Percentiles rank a stretch among this genome's conserved stretches.
These are phyloP conservation scores for Aspergillus campestris DNA, from an alignment of 495 filamentous ascomycete species.

Conservation along the genomic window DNA sequence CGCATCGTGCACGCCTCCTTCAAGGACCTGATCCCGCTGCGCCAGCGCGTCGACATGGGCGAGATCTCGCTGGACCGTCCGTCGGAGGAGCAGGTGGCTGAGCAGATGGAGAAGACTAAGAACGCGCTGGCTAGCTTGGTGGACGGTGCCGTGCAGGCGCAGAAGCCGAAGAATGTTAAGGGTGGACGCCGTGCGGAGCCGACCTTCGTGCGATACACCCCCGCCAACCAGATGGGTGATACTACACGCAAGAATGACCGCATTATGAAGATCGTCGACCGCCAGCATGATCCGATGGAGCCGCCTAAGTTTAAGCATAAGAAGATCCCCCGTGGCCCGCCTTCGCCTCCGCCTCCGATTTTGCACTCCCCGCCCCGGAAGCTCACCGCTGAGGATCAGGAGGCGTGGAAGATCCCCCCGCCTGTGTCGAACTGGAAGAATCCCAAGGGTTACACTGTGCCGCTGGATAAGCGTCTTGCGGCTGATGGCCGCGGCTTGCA, in stretches of 20 bases:
- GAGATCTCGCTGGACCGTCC: conserved; percentile 87
- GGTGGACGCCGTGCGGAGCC: conserved; percentile 68
- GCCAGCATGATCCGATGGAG: conserved; percentile 94
- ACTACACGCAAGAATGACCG: conserved; percentile 79
- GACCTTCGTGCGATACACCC: conserved; percentile 92
- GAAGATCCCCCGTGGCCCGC: conserved; percentile 93
- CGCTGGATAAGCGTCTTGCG: conserved; percentile 93
- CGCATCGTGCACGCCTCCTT: conserved; percentile 90
- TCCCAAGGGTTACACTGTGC: conserved; percentile 94
- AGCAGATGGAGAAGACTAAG: conserved; percentile 79
- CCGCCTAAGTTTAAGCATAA: conserved; percentile 98
- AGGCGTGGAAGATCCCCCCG: conserved; percentile 92
- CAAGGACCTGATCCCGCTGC: conserved; percentile 90
- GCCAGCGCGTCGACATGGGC: conserved; percentile 88
- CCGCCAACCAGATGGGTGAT: conserved; percentile 95
- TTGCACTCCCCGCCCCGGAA: conserved; percentile 95
- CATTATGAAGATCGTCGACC: conserved; percentile 96
- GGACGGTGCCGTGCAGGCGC: conserved; percentile 74
- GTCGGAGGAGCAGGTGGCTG: conserved; percentile 71
- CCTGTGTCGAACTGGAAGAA: conserved; percentile 99
- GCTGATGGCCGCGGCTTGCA: conserved; percentile 88
- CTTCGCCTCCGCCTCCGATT: conserved; percentile 83
- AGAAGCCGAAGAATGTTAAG: conserved; percentile 93
- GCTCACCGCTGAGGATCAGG: conserved; percentile 93
- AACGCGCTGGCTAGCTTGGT: conserved; percentile 76